Evolutionary conservation across 139 green algal species (phyloP).

Genomic region (Edaphochlamys debaryana): DNA sequence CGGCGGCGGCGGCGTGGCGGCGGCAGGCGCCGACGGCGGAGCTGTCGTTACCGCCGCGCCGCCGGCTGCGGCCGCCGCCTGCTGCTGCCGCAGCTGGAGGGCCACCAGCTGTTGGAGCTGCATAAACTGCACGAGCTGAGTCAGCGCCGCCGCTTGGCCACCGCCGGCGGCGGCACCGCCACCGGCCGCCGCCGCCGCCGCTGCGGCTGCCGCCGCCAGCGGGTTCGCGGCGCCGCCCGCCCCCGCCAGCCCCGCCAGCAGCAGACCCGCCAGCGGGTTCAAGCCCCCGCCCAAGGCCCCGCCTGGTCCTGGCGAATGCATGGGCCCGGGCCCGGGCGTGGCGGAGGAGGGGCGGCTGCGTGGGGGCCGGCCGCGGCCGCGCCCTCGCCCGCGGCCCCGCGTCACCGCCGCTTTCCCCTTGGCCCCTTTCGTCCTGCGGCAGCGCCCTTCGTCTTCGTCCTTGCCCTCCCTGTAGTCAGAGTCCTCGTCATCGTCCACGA

Average conservation of each 20-base stretch:
- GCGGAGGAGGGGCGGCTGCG: not conserved
- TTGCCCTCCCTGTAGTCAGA: conserved; percentile 7
- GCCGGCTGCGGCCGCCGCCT: not conserved
- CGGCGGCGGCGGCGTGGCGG: too few species aligned
- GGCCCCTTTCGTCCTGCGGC: not conserved
- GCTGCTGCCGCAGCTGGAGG: not conserved
- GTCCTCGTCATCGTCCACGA: conserved; percentile 27
- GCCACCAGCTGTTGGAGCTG: not conserved
- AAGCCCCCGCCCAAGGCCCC: too few species aligned
- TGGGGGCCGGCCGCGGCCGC: too few species aligned
- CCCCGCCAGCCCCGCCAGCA: not conserved
- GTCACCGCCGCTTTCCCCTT: not conserved
- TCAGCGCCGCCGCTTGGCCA: not conserved
- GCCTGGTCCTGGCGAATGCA: too few species aligned
- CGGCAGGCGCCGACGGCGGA: too few species aligned
- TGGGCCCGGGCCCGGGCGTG: too few species aligned
- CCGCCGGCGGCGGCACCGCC: too few species aligned
- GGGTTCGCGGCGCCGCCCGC: not conserved
- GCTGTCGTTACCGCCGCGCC: too few species aligned
- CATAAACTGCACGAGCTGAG: not conserved
- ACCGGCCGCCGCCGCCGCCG: too few species aligned
- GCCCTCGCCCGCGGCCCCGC: not conserved
- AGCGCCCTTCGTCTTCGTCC: conserved; percentile 23
- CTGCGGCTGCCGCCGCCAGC: not conserved
- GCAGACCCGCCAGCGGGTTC: not conserved